Percentiles rank a stretch among this genome's conserved stretches.
phyloP scores from a whole-genome alignment of 768 basidiomycete genomes.

The Trametes coccinea region DNA sequence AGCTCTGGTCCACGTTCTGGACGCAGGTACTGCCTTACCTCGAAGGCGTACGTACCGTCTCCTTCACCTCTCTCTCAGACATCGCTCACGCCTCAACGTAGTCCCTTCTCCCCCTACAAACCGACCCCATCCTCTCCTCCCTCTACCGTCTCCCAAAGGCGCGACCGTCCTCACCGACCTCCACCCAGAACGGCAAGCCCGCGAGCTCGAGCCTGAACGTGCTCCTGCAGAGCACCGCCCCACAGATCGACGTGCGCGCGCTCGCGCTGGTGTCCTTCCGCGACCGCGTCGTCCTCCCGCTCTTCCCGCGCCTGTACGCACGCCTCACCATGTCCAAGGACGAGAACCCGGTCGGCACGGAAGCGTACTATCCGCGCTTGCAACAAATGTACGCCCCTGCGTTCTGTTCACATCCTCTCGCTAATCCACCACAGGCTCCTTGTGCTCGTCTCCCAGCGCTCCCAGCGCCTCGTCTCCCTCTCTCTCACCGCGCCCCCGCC shows the following conservation, averaged over 20 bases:
- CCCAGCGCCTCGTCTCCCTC: slow-evolving; percentile 57
- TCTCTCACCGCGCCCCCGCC: slow-evolving; percentile 57
- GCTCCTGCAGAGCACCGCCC: slow-evolving; percentile 36
- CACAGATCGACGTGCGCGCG: slow-evolving; percentile 76
- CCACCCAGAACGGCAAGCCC: slow-evolving; percentile 49
- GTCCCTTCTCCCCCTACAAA: slow-evolving; percentile 63
- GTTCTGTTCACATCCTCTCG: neutral
- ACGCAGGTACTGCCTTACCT: slow-evolving; percentile 84
- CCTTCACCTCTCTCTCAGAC: slow-evolving; percentile 42
- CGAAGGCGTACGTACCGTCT: slow-evolving; percentile 66
- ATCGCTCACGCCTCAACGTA: slow-evolving; percentile 28
- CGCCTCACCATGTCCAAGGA: slow-evolving; percentile 58
- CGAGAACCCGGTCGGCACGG: slow-evolving; percentile 55
- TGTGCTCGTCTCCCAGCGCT: slow-evolving; percentile 69
- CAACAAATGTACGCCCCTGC: slow-evolving; percentile 71
- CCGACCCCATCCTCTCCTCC: slow-evolving; percentile 62
- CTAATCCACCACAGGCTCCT: slow-evolving; percentile 52
- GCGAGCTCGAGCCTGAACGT: slow-evolving; percentile 36
- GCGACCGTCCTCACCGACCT: slow-evolving; percentile 51
- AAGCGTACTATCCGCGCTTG: slow-evolving; percentile 65
- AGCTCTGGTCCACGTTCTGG: slow-evolving; percentile 94
- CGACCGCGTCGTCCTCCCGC: slow-evolving; percentile 73
- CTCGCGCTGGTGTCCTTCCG: slow-evolving; percentile 81
- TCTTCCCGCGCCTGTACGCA: slow-evolving; percentile 54
- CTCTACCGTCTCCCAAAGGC: slow-evolving; percentile 61